A percentile compares a stretch with the other conserved stretches of the same genome.
Conservation (phyloP, 371 early-diverging fungal species). For the Mortierella sp. region DNA sequence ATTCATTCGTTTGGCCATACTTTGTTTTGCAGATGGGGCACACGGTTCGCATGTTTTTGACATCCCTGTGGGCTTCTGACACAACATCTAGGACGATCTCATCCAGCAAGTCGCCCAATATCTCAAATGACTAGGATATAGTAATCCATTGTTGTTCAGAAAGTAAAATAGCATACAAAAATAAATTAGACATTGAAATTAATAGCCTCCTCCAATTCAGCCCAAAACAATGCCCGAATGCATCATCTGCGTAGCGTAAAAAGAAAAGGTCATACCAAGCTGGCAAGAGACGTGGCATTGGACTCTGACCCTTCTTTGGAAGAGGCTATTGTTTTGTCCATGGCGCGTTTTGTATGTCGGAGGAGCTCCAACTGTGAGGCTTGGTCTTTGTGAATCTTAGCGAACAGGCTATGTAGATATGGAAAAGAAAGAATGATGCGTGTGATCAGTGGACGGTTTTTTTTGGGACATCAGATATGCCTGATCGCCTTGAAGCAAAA, state of each 20-base stretch:
- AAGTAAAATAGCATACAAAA: neutral
- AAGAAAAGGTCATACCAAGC: constrained; percentile 25
- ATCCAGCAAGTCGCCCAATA: constrained; percentile 69
- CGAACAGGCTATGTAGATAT: constrained; percentile 34
- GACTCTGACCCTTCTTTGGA: constrained; percentile 33
- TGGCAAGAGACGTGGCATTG: constrained; percentile 37
- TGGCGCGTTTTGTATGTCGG: constrained; percentile 55
- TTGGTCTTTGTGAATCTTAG: constrained; percentile 58
- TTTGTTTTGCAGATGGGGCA: constrained; percentile 83
- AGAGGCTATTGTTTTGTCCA: constrained; percentile 44
- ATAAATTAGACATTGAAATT: neutral
- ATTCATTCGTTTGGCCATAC: constrained; percentile 48
- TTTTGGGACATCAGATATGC: neutral
- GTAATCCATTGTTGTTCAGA: neutral
- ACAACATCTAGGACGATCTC: constrained; percentile 78
- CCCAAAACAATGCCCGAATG: neutral
- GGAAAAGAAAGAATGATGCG: neutral
- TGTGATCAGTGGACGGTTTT: neutral
- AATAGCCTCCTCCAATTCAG: neutral
- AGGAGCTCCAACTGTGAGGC: constrained; percentile 46
- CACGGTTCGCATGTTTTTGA: constrained; percentile 64
- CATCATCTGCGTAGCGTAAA: neutral
- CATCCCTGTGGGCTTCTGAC: constrained; percentile 76
- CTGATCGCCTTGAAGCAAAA: too few relatives aligned
- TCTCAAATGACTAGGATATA: constrained; percentile 43